These are phyloP conservation scores for Penium margaritaceum DNA, from an alignment of 139 green algal genomes.

Conservation along the genomic window DNA sequence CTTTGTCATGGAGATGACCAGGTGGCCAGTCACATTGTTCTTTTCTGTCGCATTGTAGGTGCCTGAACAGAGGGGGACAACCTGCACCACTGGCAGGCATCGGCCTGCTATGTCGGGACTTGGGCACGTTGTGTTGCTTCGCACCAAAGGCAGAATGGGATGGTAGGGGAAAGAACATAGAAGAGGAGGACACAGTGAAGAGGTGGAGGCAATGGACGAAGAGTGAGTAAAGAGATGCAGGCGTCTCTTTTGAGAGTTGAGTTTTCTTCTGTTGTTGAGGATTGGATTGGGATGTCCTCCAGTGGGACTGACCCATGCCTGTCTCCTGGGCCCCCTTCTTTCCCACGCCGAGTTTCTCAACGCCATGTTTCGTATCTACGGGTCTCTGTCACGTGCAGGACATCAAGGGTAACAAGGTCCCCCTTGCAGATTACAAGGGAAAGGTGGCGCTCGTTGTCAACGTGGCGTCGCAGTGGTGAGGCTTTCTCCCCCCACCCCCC, in stretches of 20 bases:
- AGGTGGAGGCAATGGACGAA: neutral
- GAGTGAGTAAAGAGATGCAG: neutral
- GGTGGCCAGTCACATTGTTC: too few species aligned
- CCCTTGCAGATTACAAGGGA: constrained; percentile 45
- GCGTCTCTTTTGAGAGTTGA: constrained; percentile 6
- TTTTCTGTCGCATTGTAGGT: too few species aligned
- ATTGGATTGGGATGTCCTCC: neutral
- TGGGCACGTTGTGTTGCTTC: too few species aligned
- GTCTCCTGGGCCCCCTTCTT: neutral
- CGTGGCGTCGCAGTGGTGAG: constrained; percentile 42
- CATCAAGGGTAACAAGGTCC: constrained; percentile 46
- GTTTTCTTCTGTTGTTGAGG: neutral
- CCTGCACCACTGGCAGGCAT: too few species aligned
- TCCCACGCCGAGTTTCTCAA: neutral
- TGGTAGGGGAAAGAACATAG: neutral
- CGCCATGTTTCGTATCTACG: neutral
- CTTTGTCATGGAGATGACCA: too few species aligned
- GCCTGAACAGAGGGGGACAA: too few species aligned
- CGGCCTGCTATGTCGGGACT: too few species aligned
- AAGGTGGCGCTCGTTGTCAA: constrained; percentile 51
- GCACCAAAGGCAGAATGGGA: too few species aligned
- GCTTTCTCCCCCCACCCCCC: neutral
- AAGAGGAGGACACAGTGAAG: neutral
- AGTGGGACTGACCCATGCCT: neutral
- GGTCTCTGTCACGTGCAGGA: constrained; percentile 17